phyloP scores from a whole-genome alignment of 2,329 filamentous ascomycete species.

The Fusarium sp. region DNA sequence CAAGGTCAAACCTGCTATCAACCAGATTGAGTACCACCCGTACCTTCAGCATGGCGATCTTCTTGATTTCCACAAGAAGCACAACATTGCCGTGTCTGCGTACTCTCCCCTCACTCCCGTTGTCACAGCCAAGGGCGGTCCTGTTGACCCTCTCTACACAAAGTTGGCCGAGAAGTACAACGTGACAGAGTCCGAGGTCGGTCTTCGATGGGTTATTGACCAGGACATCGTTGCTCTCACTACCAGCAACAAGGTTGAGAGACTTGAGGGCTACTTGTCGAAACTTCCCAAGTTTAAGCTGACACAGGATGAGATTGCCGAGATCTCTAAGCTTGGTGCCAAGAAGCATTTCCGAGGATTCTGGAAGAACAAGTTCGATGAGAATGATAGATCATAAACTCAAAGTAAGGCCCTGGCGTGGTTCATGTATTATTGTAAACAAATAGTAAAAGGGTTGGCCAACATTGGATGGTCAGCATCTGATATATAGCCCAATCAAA shows the following conservation, averaged over 20 bases:
- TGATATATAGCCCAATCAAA: neutral
- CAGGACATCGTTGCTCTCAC: constrained; percentile 69
- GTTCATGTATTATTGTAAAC: neutral
- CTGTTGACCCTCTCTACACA: constrained; percentile 64
- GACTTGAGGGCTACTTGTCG: constrained; percentile 67
- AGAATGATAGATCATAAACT: constrained; percentile 58
- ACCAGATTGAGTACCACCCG: constrained; percentile 86
- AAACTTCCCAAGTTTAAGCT: constrained; percentile 67
- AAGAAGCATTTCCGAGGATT: constrained; percentile 72
- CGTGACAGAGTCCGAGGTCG: constrained; percentile 66
- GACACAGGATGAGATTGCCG: constrained; percentile 67
- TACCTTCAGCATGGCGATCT: constrained; percentile 75
- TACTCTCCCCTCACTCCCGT: constrained; percentile 68
- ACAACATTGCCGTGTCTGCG: constrained; percentile 67
- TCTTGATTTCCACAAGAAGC: constrained; percentile 66
- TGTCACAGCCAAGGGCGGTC: constrained; percentile 61
- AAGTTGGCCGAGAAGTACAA: constrained; percentile 68
- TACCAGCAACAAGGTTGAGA: constrained; percentile 68
- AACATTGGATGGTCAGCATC: neutral
- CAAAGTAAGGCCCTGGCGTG: neutral
- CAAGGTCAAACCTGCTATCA: constrained; percentile 73
- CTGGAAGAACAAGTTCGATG: constrained; percentile 65
- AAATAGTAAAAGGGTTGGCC: neutral
- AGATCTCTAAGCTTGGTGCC: constrained; percentile 66
- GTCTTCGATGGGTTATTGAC: constrained; percentile 70